A percentile compares a stretch with the other conserved stretches of the same genome.
Conservation (phyloP, 2,329 filamentous ascomycete genomes). For the Alternaria novae-zelandiae region DNA sequence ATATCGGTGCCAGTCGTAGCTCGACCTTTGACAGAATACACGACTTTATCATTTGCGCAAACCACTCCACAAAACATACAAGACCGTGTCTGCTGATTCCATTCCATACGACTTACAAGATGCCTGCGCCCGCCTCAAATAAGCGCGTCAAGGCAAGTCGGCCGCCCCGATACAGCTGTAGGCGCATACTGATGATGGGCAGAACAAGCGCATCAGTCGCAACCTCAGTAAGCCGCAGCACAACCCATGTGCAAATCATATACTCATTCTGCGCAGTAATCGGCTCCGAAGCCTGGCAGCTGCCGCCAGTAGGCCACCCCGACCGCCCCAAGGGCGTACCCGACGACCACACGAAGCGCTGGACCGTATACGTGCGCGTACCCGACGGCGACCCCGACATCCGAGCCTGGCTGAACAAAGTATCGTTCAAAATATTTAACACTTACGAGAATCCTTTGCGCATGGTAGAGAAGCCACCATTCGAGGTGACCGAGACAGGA, state of each 20-base stretch:
- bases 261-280: conserved; percentile 51
- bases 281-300: conserved; percentile 57
- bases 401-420: conserved; percentile 93
- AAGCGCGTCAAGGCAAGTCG: conserved; percentile 57
- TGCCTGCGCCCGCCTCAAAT: conserved; percentile 61
- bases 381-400: conserved; percentile 85
- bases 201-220: conserved; percentile 51
- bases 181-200: conserved; percentile 21
- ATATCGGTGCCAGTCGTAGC: background rate
- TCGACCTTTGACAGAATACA: background rate
- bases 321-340: conserved; percentile 71
- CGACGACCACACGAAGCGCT: conserved; percentile 93
- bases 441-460: conserved; percentile 91
- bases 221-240: conserved; percentile 41
- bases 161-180: background rate
- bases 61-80: background rate
- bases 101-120: conserved; percentile 30
- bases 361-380: conserved; percentile 92
- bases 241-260: background rate
- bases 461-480: conserved; percentile 75
- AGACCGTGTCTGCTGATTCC: background rate
- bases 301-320: conserved; percentile 75
- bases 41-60: background rate
- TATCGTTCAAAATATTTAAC: conserved; percentile 98
- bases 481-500: conserved; percentile 88